These are phyloP conservation scores for Coix lacrymajobi DNA, from an alignment of 176 grass and related monocot genomes.

Conservation along the genomic window DNA sequence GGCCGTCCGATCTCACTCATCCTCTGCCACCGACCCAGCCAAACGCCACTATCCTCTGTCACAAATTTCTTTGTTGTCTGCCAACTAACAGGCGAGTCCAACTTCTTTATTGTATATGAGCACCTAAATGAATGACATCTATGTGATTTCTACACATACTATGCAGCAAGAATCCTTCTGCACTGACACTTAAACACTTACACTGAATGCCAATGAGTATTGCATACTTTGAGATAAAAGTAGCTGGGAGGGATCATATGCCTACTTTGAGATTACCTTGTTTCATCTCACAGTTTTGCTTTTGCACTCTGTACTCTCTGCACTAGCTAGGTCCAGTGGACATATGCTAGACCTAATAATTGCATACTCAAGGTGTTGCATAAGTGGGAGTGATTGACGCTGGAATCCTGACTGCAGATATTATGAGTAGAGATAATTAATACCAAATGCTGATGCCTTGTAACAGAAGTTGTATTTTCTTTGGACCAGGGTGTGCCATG, in stretches of 20 bases:
- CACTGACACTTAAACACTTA: no score
- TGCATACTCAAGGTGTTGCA: not conserved
- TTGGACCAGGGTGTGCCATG: conserved; percentile 57
- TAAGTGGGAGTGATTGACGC: not conserved
- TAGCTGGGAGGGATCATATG: not conserved
- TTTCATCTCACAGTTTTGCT: not conserved
- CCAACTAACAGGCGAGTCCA: no score
- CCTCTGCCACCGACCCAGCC: no score
- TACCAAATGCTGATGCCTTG: conserved; percentile 5
- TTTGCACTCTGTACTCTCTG: not conserved
- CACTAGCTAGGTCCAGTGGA: not conserved
- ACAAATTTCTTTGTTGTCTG: no score
- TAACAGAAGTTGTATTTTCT: conserved; percentile 14
- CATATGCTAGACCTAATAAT: not conserved
- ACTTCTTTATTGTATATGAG: no score
- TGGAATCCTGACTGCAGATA: not conserved
- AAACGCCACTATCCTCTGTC: no score
- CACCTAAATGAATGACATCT: no score
- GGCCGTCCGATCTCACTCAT: no score
- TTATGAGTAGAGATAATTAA: not conserved
- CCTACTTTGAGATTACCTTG: not conserved
- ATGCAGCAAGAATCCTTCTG: no score
- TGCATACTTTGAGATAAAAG: no score
- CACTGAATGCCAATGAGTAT: no score
- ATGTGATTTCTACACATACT: no score